Percentiles rank a stretch among this genome's conserved stretches.
Evolutionary conservation across 1,284 basidiomycete genomes (phyloP).

Genomic region (Waitea zeae): DNA sequence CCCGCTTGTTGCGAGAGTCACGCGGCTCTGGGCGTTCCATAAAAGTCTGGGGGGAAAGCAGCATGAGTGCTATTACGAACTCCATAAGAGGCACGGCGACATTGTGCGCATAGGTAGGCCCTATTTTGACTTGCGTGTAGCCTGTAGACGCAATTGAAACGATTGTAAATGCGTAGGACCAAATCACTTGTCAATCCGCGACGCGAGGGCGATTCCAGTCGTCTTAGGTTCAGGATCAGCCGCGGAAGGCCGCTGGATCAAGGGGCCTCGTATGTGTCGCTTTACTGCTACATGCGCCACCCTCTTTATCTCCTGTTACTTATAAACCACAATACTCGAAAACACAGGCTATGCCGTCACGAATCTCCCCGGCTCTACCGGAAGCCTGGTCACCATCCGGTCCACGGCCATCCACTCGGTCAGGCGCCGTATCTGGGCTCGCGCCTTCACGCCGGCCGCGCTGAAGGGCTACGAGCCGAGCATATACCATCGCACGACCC

Average conservation of each 20-base stretch:
- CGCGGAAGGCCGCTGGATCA: slow-evolving; percentile 5
- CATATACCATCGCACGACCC: neutral
- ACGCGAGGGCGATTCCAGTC: slow-evolving; percentile 7
- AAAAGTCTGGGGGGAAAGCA: slow-evolving; percentile 9
- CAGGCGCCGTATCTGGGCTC: slow-evolving; percentile 19
- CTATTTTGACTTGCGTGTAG: neutral
- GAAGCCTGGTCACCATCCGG: slow-evolving; percentile 13
- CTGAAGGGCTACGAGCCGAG: neutral
- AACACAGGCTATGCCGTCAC: too few species aligned
- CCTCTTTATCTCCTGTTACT: too few species aligned
- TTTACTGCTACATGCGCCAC: too few species aligned
- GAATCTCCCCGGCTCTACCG: too few species aligned
- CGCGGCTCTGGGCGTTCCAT: slow-evolving; percentile 11
- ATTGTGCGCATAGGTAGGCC: slow-evolving; percentile 14
- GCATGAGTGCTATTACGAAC: slow-evolving; percentile 10
- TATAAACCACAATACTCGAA: neutral
- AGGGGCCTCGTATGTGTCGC: neutral
- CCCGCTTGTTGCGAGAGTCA: slow-evolving; percentile 10
- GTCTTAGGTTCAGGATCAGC: slow-evolving; percentile 8
- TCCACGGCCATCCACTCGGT: slow-evolving; percentile 22
- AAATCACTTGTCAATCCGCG: slow-evolving; percentile 12
- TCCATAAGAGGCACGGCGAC: slow-evolving; percentile 14
- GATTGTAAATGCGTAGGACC: slow-evolving; percentile 8
- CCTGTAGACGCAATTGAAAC: slow-evolving; percentile 1
- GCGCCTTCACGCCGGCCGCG: neutral